phyloP scores from a whole-genome alignment of 2,329 filamentous ascomycete species.

The Colletotrichum sp. region DNA sequence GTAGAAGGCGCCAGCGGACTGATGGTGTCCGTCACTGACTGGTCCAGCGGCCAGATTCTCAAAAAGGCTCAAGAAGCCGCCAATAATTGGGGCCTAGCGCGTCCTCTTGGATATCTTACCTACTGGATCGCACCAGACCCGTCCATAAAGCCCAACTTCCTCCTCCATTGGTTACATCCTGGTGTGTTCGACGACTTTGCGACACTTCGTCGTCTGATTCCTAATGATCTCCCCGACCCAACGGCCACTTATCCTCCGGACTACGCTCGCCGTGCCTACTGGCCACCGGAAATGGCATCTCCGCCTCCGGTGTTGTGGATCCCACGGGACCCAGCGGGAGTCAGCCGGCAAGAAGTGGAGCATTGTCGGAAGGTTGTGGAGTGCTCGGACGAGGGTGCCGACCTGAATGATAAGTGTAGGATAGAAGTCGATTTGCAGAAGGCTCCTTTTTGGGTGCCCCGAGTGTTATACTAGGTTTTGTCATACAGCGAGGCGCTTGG shows the following conservation, averaged over 20 bases:
- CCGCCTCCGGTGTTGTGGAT: constrained; percentile 75
- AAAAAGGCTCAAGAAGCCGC: constrained; percentile 33
- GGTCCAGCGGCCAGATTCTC: constrained; percentile 41
- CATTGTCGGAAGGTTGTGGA: constrained; percentile 64
- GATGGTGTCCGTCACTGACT: constrained; percentile 33
- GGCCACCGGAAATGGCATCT: constrained; percentile 70
- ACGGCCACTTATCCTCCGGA: constrained; percentile 53
- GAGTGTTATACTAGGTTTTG: constrained; percentile 20
- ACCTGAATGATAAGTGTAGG: constrained; percentile 65
- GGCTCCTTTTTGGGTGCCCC: constrained; percentile 21
- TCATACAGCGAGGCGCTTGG: no score
- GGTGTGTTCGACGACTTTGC: constrained; percentile 76
- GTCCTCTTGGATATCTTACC: constrained; percentile 29
- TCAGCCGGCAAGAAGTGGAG: constrained; percentile 73
- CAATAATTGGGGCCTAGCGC: constrained; percentile 30
- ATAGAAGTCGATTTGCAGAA: constrained; percentile 17
- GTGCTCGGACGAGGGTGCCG: constrained; percentile 76
- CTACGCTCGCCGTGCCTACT: constrained; percentile 71
- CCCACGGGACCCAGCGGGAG: constrained; percentile 71
- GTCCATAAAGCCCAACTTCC: constrained; percentile 47
- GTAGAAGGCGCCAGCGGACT: constrained; percentile 44
- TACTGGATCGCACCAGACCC: constrained; percentile 30
- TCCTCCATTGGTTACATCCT: constrained; percentile 76
- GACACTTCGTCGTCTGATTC: constrained; percentile 36
- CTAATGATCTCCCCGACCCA: constrained; percentile 27